A percentile compares a stretch with the other conserved stretches of the same genome.
These are phyloP conservation scores for Blastobotrys robertii DNA, from an alignment of 805 yeast species.

Conservation along the genomic window DNA sequence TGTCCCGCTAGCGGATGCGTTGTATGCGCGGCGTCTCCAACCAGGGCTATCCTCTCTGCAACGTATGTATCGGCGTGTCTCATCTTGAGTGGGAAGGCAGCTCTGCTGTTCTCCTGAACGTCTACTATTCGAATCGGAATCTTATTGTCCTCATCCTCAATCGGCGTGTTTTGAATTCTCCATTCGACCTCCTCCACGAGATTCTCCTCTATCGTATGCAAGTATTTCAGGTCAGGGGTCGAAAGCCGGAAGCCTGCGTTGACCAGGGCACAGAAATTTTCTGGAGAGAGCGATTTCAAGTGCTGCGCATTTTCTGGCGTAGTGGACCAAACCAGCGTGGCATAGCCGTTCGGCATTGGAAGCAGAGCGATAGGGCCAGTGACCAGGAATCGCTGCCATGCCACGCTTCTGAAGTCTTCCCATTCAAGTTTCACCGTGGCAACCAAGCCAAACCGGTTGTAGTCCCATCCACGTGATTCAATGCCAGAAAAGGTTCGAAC, in stretches of 20 bases:
- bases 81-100: constrained; percentile 78
- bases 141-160: constrained; percentile 42
- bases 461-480: constrained; percentile 86
- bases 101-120: constrained; percentile 58
- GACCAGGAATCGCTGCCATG: constrained; percentile 87
- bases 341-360: constrained; percentile 77
- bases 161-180: constrained; percentile 43
- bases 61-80: constrained; percentile 88
- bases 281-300: constrained; percentile 48
- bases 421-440: constrained; percentile 71
- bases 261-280: constrained; percentile 55
- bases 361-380: constrained; percentile 90
- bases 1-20: constrained; percentile 98
- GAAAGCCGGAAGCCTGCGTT: constrained; percentile 83
- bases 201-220: constrained; percentile 39
- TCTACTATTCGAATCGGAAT: constrained; percentile 59
- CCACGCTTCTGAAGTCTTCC: constrained; percentile 61
- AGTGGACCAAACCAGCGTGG: constrained; percentile 92
- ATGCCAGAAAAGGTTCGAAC: constrained; percentile 76
- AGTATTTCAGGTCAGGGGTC: constrained; percentile 63
- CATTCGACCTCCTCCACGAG: constrained; percentile 62
- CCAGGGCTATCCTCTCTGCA: constrained; percentile 76
- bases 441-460: constrained; percentile 83
- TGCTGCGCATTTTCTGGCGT: constrained; percentile 64
- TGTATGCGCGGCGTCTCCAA: constrained; percentile 97